These are phyloP conservation scores for Phytopythium litorale DNA, from an alignment of 352 stramenopile species.

Conservation along the genomic window DNA sequence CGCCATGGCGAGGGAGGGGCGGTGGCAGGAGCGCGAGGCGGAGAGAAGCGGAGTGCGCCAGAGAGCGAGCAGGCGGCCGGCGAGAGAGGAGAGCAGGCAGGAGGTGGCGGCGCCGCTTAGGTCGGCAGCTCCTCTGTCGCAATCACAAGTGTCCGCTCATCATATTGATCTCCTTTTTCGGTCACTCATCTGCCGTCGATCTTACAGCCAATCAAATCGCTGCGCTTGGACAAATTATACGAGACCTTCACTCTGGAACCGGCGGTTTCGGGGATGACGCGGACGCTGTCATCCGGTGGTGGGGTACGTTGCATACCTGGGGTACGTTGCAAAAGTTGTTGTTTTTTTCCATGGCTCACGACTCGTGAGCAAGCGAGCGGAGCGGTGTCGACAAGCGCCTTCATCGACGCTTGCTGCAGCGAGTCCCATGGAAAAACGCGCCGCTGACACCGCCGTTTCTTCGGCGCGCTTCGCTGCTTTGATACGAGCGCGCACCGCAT, in stretches of 20 bases:
- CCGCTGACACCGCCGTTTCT: background rate
- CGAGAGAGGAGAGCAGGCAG: background rate
- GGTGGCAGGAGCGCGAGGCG: background rate
- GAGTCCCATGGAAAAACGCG: background rate
- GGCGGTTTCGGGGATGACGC: background rate
- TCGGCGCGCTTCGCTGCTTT: background rate
- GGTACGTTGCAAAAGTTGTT: background rate
- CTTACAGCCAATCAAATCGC: slow-evolving; percentile 5
- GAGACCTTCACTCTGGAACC: background rate
- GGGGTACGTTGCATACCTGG: background rate
- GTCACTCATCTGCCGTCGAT: slow-evolving; percentile 2
- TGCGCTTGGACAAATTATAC: background rate
- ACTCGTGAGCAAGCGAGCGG: background rate
- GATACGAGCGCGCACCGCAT: background rate
- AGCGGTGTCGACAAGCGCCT: background rate
- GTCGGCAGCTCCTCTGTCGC: background rate
- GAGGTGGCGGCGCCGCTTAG: background rate
- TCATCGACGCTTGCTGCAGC: background rate
- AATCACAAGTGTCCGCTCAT: background rate
- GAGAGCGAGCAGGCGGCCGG: slow-evolving; percentile 5
- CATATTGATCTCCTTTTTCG: background rate
- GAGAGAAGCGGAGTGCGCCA: slow-evolving; percentile 12
- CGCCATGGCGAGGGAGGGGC: background rate
- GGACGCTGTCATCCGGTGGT: background rate
- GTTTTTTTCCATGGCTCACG: background rate